Evolutionary conservation across 331 rosid species (phyloP), one percentile per base, ranked within the genome.

Genomic region (Pyracantha coccinea): DNA sequence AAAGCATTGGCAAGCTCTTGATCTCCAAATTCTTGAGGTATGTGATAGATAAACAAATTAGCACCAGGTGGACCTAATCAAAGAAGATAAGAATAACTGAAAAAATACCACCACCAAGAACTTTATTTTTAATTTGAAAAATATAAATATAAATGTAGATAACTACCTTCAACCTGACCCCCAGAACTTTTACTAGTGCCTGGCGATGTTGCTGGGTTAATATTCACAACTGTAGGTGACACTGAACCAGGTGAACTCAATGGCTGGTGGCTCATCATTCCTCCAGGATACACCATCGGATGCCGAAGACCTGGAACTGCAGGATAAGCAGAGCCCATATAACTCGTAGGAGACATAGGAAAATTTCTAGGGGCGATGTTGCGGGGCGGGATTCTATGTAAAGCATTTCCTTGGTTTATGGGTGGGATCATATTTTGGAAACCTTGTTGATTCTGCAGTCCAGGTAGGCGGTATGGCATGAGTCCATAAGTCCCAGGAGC

Each of bases 21-120:
- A 81, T 95, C 99, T 62, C 97, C 99, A 80, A 54, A 95, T 76
- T 95, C 99, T 90, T 91, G 99, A 72, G 99, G 99, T 86, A 92
- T 90, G 88, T 95, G 99, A 84, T 92, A 95, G 80, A 95, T 95
- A 88, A 95, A 95, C 59, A 95, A 86, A 83, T 95, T 95, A 73
- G 99, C 99, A 68, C 99, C 99, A n/a, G 92, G 96, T 58, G 98
- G 99, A 76, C 99, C 99, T 95, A 74, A 71, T 80, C 66, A 80
- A 35, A 81, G 78, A 74, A 86, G 69, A 78, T 35, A 20, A 71
- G 65, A 83, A 72, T 24, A 52, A 84, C 59, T 65, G 75, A 69
- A 79, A 78, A 85, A 72, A 78, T 75, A 71, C 50, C 68, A 38
- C 65, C 78, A 77, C 57, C 77, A 63, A 52, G 41, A 57, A 29